Evolutionary conservation across 768 basidiomycete species (phyloP).

Genomic region (Suillus fuscotomentosus): DNA sequence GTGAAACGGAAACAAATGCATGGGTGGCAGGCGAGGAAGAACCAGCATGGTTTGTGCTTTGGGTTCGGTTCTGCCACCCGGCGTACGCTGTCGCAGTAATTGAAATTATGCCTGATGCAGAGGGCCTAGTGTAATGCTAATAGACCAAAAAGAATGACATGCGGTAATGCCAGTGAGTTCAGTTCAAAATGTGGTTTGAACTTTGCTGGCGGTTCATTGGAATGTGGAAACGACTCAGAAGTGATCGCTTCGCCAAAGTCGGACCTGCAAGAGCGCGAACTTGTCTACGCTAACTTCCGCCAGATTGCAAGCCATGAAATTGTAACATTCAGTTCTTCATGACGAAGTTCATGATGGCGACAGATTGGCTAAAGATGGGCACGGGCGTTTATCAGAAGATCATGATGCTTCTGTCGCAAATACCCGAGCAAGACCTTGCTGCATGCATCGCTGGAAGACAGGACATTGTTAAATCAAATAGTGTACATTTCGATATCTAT

Average conservation of each 20-base stretch:
- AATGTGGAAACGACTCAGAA: background rate
- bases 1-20: background rate
- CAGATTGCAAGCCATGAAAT: background rate
- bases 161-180: background rate
- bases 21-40: background rate
- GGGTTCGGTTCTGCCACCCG: background rate
- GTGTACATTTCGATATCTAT: background rate
- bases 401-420: background rate
- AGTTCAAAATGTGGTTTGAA: background rate
- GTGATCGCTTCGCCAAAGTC: background rate
- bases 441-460: background rate
- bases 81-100: background rate
- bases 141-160: background rate
- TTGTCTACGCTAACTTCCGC: background rate
- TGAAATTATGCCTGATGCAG: background rate
- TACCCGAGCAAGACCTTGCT: too few species aligned
- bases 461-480: background rate
- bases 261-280: background rate
- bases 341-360: background rate
- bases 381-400: background rate
- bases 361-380: background rate
- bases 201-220: background rate
- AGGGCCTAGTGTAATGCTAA: background rate
- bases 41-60: background rate
- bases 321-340: background rate